Evolutionary conservation across 2,329 filamentous ascomycete species (phyloP), one percentile per base, ranked within the genome.

Genomic region (Fusarium domesticum): DNA sequence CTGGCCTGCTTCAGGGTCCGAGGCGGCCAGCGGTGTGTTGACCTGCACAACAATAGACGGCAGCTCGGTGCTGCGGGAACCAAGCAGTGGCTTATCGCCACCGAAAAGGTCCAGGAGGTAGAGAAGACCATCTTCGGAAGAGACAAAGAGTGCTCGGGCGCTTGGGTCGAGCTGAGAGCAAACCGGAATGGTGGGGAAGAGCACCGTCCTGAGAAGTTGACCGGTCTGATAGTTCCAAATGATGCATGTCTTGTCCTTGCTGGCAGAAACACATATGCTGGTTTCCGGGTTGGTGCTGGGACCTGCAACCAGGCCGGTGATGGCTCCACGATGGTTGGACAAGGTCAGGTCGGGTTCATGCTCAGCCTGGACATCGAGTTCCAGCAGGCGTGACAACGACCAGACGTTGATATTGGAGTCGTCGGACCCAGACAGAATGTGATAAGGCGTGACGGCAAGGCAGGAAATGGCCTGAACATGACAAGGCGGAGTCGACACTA

Each of bases 371-470:
- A 72, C 67, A 53, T 76, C 70, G 43, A 80, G 68, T 48, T 82
- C 78, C 3, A 96, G 76, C 10, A 97, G 78, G 18, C 78, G 77
- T 4, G 86, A 76, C 40, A 96, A 69, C 2, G 89, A 89, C 93
- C 93, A 98, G 48, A 97, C 85, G 67, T 95, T 89, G 51, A 96
- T 78, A 64, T 89, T 95, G 39, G 90, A 87, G 71, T 98, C 93
- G 56, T 85, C 80, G 3, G 88, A 92, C 32, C 84, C 89, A 1
- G 87, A 88, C 39, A 93, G 74, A 39, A 93, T 68, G 67, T 89
- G 85, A 57, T 81, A 82, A 36, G 81, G 84, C 33, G 84, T 86
- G 10, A 83, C 78, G 30, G 80, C 83, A 43, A 97, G 72, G 61
- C 83, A 85, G 18, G 87, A 90, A 19, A 97, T 82, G 16, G 83